Percentiles rank a stretch among this genome's conserved stretches.
These are phyloP conservation scores for Pachyrhizus erosus DNA, from an alignment of 306 rosid genomes.

Conservation along the genomic window DNA sequence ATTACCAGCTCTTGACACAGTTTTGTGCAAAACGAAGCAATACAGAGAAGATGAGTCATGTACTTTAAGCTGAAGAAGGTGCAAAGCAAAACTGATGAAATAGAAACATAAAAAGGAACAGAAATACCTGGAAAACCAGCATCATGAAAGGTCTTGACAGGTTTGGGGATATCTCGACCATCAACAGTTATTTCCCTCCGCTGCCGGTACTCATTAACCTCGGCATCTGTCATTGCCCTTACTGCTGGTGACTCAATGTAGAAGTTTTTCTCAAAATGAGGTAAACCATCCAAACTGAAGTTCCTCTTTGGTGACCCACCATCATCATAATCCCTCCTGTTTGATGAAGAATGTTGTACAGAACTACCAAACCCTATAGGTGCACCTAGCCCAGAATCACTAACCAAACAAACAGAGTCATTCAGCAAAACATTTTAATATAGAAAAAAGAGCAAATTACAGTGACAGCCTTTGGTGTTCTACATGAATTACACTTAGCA, in stretches of 20 bases:
- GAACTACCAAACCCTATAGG: conserved; percentile 60
- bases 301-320: conserved; percentile 64
- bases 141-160: conserved; percentile 78
- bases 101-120: neutral
- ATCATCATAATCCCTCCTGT: conserved; percentile 63
- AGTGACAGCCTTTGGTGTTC: too few relatives aligned
- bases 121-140: conserved; percentile 88
- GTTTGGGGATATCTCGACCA: conserved; percentile 96
- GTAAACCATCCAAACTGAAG: conserved; percentile 88
- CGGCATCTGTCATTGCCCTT: conserved; percentile 80
- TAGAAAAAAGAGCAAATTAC: too few relatives aligned
- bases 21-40: conserved; percentile 19
- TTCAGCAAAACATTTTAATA: conserved; percentile 28
- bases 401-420: conserved; percentile 36
- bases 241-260: conserved; percentile 77
- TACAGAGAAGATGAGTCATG: neutral
- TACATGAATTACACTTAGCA: too few relatives aligned
- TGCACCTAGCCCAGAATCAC: conserved; percentile 86
- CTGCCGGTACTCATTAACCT: conserved; percentile 75
- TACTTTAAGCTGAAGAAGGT: neutral
- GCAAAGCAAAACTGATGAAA: neutral
- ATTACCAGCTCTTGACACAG: neutral
- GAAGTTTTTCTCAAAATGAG: conserved; percentile 94
- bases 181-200: conserved; percentile 89
- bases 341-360: conserved; percentile 39